Evolutionary conservation across 495 filamentous ascomycete species (phyloP), one percentile per base, ranked within the genome.

Genomic region (Hypoxylon lienhwacheense): DNA sequence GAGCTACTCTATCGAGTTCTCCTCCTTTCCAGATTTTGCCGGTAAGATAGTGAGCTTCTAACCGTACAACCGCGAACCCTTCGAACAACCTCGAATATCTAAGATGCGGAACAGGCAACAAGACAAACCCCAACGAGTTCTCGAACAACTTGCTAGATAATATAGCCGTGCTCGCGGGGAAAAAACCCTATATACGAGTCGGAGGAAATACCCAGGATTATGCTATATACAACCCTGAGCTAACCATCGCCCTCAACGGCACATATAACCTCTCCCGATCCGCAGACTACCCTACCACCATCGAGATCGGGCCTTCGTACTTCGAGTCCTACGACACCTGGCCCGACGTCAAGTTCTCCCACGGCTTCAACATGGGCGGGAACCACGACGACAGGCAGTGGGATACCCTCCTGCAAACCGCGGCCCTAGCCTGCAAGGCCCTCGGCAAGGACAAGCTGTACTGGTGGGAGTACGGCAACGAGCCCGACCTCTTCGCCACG

Each of bases 251-350:
- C 15, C 72, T 78, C 16, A 77, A 81, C 44, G 83, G 81, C 29
- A 85, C 75, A 1, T 56, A 76, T 24, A 73, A 82, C 34, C 70
- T 71, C 0, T 59, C 59, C 0, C 69, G 74, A 7, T 83, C 82
- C 0, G 17, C 64, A 0, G 84, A 88, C 65, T 86, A 85, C 46
- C 84, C 84, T 5, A 78, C 75, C 6, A 82, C 76, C 4, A 69
- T 87, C 21, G 75, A 72, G 45, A 83, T 86, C 34, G 85, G 85
- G 0, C 79, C 78, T 0, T 76, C 78, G 1, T 87, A 71, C 62
- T 88, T 87, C 54, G 84, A 88, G 45, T 85, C 84, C 0, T 88
- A 86, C 63, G 52, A 45, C 11, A 83, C 83, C 1, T 85, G 73
- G 73, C 77, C 79, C 4, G 66, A 71, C 40, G 73, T 75, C 34